Conservation (phyloP, 2,329 filamentous ascomycete genomes). For the Sclerotinia borealis region DNA sequence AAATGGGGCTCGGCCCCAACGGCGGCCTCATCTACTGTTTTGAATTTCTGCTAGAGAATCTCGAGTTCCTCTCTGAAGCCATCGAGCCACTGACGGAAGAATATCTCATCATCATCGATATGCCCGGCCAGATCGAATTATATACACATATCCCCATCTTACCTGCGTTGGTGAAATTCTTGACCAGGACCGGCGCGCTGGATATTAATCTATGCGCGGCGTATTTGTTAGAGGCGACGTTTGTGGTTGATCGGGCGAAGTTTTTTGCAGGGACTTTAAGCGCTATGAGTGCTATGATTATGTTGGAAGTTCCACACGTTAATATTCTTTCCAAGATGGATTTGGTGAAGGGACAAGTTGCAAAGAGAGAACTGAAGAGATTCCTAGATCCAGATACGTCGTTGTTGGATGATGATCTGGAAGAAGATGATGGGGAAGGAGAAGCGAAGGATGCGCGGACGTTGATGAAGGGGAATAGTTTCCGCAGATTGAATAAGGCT, state of each 20-base stretch:
- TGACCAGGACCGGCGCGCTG: conserved; percentile 71
- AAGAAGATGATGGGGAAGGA: conserved; percentile 43
- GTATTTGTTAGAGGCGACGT: conserved; percentile 92
- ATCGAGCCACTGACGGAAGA: conserved; percentile 86
- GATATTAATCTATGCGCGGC: conserved; percentile 90
- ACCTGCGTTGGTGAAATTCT: conserved; percentile 73
- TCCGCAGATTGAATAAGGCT: conserved; percentile 76
- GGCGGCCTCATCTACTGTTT: conserved; percentile 95
- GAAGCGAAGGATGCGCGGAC: conserved; percentile 56
- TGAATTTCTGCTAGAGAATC: conserved; percentile 89
- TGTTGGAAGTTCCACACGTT: conserved; percentile 94
- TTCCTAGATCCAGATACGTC: conserved; percentile 83
- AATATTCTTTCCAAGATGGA: conserved; percentile 99
- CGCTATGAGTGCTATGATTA: conserved; percentile 98
- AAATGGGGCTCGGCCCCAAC: conserved; percentile 84
- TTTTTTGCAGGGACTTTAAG: conserved; percentile 94
- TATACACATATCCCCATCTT: conserved; percentile 96
- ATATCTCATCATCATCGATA: conserved; percentile 96
- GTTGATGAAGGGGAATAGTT: conserved; percentile 76
- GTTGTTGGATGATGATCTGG: conserved; percentile 55
- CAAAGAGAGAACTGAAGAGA: conserved; percentile 79
- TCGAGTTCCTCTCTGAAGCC: conserved; percentile 82
- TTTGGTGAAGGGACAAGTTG: conserved; percentile 81
- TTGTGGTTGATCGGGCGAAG: conserved; percentile 91
- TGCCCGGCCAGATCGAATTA: conserved; percentile 97